A percentile compares a stretch with the other conserved stretches of the same genome.
phyloP scores from a whole-genome alignment of 495 filamentous ascomycete genomes.

The Tetracladium marchalianum region DNA sequence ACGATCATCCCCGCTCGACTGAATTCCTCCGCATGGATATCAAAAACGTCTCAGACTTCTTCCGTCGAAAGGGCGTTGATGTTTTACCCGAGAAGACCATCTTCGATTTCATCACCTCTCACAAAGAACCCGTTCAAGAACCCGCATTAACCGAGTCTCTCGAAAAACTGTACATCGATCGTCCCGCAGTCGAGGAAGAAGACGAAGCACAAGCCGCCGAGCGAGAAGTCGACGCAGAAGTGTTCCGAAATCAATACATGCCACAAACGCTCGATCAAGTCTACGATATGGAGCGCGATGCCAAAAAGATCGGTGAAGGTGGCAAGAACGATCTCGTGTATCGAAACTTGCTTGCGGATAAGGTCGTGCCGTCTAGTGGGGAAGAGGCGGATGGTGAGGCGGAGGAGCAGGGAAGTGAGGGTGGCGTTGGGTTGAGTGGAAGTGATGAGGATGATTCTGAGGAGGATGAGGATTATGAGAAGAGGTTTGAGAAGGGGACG shows the following conservation, averaged over 20 bases:
- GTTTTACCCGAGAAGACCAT: slow-evolving; percentile 60
- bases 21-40: slow-evolving; percentile 97
- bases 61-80: slow-evolving; percentile 72
- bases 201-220: slow-evolving; percentile 36
- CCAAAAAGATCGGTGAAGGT: slow-evolving; percentile 61
- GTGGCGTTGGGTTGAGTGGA: slow-evolving; percentile 28
- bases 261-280: slow-evolving; percentile 90
- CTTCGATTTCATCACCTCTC: slow-evolving; percentile 69
- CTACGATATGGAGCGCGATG: slow-evolving; percentile 90
- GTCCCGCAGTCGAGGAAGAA: slow-evolving; percentile 34
- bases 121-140: slow-evolving; percentile 39
- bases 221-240: slow-evolving; percentile 69
- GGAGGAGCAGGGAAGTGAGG: slow-evolving; percentile 29
- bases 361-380: slow-evolving; percentile 35
- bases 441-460: slow-evolving; percentile 41
- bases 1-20: slow-evolving; percentile 82
- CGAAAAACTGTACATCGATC: slow-evolving; percentile 35
- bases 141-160: slow-evolving; percentile 32
- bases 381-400: slow-evolving; percentile 27
- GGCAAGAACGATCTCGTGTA: slow-evolving; percentile 69
- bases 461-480: slow-evolving; percentile 34
- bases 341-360: slow-evolving; percentile 64
- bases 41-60: slow-evolving; percentile 91
- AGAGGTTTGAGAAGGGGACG: slow-evolving; percentile 48
- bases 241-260: slow-evolving; percentile 92